Evolutionary conservation across 2,329 filamentous ascomycete species (phyloP).

Genomic region (Alternaria atra): DNA sequence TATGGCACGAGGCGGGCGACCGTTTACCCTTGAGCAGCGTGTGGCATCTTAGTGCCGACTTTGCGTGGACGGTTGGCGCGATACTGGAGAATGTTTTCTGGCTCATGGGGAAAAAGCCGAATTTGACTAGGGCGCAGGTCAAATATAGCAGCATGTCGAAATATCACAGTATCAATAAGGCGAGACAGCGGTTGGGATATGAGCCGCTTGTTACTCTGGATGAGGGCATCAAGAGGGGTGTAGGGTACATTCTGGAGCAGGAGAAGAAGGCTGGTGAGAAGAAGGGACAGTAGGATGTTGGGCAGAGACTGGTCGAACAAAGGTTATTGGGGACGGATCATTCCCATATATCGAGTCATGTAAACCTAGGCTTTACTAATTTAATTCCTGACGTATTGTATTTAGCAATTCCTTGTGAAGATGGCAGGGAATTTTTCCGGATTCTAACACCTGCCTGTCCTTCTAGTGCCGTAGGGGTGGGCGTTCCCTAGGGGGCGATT

Average conservation of each 20-base stretch:
- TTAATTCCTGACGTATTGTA: too few species aligned
- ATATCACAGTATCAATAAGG: conserved; percentile 81
- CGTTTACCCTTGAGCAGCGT: conserved; percentile 49
- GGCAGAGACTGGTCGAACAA: background rate
- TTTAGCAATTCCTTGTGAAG: too few species aligned
- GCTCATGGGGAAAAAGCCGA: conserved; percentile 56
- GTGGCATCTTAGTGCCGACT: conserved; percentile 55
- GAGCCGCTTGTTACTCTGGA: conserved; percentile 71
- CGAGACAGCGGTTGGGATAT: conserved; percentile 75
- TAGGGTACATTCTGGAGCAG: conserved; percentile 52
- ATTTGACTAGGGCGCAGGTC: conserved; percentile 59
- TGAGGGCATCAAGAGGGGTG: conserved; percentile 65
- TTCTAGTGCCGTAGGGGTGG: too few species aligned
- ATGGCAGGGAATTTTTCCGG: too few species aligned
- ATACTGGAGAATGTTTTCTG: conserved; percentile 58
- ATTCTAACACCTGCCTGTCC: too few species aligned
- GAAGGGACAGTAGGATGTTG: conserved; percentile 42
- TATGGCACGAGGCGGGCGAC: conserved; percentile 57
- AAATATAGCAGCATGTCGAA: conserved; percentile 77
- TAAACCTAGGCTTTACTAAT: too few species aligned
- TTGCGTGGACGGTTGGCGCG: conserved; percentile 54
- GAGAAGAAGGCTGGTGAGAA: conserved; percentile 43
- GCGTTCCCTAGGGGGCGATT: too few species aligned
- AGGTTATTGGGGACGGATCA: background rate
- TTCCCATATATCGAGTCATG: background rate